Percentiles rank a stretch among this genome's conserved stretches.
phyloP scores from a whole-genome alignment of 495 filamentous ascomycete species.

The Bacidia gigantensis region DNA sequence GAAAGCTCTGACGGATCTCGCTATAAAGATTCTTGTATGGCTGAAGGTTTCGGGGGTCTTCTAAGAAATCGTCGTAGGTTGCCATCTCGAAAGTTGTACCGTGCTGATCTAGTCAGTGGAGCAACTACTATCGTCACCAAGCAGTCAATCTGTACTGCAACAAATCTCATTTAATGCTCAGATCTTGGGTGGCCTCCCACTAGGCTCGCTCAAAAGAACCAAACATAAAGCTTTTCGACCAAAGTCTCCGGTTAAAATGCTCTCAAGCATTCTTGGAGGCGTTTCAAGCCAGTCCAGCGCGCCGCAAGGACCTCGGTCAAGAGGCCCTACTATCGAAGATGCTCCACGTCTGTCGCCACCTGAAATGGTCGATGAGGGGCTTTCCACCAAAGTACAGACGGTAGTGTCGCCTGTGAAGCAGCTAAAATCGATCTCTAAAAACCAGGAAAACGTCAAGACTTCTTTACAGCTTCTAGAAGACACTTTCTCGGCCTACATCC shows the following conservation, averaged over 20 bases:
- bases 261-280: slow-evolving; percentile 64
- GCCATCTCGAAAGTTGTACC: not conserved
- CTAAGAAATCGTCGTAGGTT: not conserved
- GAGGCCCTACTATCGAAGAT: slow-evolving; percentile 13
- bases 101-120: not conserved
- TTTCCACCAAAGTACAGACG: not conserved
- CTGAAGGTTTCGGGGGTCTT: not conserved
- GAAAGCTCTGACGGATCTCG: slow-evolving; percentile 45
- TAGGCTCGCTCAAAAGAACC: slow-evolving; percentile 43
- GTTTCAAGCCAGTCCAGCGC: slow-evolving; percentile 17
- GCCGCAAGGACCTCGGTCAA: not conserved
- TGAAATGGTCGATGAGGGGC: not conserved
- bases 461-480: slow-evolving; percentile 52
- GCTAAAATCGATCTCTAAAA: not conserved
- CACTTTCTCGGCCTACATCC: slow-evolving; percentile 71
- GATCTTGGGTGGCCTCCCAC: slow-evolving; percentile 55
- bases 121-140: not conserved
- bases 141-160: slow-evolving; percentile 17
- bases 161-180: slow-evolving; percentile 52
- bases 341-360: slow-evolving; percentile 22
- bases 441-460: slow-evolving; percentile 20
- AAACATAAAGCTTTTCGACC: slow-evolving; percentile 41
- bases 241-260: slow-evolving; percentile 76
- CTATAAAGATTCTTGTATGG: slow-evolving; percentile 50
- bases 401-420: not conserved